Evolutionary conservation across 176 grass and related monocot genomes (phyloP).

Genomic region (Zoysia japonica): DNA sequence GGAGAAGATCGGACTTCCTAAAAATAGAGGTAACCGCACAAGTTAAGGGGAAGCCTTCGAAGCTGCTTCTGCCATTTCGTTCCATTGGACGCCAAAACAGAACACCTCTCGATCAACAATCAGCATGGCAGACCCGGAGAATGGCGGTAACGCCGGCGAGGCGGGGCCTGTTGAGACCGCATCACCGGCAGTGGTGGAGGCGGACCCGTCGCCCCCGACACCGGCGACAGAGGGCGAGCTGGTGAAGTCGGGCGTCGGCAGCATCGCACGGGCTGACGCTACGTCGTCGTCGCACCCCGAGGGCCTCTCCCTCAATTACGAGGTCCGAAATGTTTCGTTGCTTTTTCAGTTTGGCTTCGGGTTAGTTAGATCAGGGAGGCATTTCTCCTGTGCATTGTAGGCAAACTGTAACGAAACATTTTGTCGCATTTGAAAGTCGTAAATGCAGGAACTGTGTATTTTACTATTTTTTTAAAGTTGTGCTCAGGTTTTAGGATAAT

Average conservation of each 20-base stretch:
- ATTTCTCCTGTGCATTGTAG: background rate
- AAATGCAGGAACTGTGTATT: background rate
- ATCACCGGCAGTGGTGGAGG: background rate
- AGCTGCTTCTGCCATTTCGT: background rate
- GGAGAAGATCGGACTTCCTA: background rate
- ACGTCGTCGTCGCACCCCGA: conserved; percentile 51
- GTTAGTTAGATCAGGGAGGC: background rate
- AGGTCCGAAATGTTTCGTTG: conserved; percentile 40
- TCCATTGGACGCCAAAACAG: conserved; percentile 15
- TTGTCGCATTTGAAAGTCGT: background rate
- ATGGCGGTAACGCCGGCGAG: conserved; percentile 17
- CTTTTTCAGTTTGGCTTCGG: background rate
- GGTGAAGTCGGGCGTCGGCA: conserved; percentile 33
- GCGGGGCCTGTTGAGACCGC: background rate
- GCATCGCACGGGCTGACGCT: conserved; percentile 8
- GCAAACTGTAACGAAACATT: background rate
- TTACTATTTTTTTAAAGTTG: too few species aligned
- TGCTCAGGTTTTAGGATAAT: background rate
- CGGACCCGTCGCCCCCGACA: background rate
- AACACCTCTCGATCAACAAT: background rate
- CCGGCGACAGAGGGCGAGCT: conserved; percentile 20
- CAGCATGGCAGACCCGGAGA: conserved; percentile 23
- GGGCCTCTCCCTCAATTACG: conserved; percentile 88
- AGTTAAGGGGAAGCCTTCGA: background rate
- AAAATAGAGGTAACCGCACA: conserved; percentile 6